phyloP scores from a whole-genome alignment of 345 rosid species.

The Pseudoturritis turrita region DNA sequence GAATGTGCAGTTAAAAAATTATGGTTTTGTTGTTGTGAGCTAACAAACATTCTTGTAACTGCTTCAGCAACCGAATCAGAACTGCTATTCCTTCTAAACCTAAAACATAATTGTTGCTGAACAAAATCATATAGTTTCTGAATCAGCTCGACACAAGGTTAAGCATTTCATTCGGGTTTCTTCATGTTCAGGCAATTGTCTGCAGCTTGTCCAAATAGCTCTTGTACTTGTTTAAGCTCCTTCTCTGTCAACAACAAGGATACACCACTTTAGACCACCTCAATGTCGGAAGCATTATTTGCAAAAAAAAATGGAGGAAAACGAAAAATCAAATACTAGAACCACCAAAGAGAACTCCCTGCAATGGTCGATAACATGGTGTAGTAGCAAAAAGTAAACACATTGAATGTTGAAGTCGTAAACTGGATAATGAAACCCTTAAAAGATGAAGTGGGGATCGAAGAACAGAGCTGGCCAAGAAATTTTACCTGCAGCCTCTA shows the following conservation, averaged over 20 bases:
- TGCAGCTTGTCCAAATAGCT: constrained; percentile 70
- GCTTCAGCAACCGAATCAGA: neutral
- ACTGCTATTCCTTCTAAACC: neutral
- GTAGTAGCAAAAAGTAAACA: neutral
- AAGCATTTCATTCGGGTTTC: constrained; percentile 53
- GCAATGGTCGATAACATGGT: neutral
- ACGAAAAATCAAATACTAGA: neutral
- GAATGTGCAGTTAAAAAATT: too few relatives aligned
- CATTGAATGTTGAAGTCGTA: neutral
- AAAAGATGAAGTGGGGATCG: neutral
- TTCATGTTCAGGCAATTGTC: constrained; percentile 83
- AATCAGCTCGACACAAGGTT: neutral
- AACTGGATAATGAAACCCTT: neutral
- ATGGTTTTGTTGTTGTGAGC: neutral
- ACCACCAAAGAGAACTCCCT: neutral
- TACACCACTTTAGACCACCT: neutral
- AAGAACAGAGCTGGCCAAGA: neutral
- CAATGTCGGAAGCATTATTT: too few relatives aligned
- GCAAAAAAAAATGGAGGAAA: too few relatives aligned
- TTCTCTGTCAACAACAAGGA: constrained; percentile 48
- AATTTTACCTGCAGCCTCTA: constrained; percentile 82
- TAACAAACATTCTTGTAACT: neutral
- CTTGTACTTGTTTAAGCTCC: constrained; percentile 79
- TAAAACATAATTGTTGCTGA: neutral
- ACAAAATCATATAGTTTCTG: neutral